Conservation (phyloP, 495 filamentous ascomycete species). For the Trichoderma erinaceum region DNA sequence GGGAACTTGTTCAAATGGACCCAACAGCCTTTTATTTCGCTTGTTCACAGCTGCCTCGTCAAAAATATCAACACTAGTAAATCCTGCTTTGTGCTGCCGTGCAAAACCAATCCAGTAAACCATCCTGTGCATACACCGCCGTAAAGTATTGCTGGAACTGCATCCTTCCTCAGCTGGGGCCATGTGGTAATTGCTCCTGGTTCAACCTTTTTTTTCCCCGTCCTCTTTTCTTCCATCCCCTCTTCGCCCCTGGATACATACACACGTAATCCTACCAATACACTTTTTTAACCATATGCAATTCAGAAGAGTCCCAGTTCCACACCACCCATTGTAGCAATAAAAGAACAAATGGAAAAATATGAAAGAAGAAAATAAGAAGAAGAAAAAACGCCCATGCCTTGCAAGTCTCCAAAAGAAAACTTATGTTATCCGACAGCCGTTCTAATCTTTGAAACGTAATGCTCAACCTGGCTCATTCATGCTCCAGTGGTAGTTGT, state of each 20-base stretch:
- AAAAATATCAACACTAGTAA: not conserved
- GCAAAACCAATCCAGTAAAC: not conserved
- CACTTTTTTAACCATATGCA: not conserved
- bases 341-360: not conserved
- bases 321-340: not conserved
- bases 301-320: not conserved
- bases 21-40: conserved; percentile 9
- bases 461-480: not conserved
- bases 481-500: not conserved
- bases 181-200: not conserved
- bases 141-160: not conserved
- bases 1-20: not conserved
- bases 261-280: not conserved
- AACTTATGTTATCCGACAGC: not conserved
- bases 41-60: not conserved
- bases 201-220: not conserved
- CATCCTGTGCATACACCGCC: not conserved
- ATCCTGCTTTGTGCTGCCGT: too few relatives aligned
- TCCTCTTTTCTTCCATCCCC: not conserved
- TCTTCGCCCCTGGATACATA: too few relatives aligned
- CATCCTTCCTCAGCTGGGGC: not conserved
- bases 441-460: conserved; percentile 9
- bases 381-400: not conserved
- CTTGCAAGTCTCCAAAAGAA: not conserved
- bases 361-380: not conserved